These are phyloP conservation scores for Senna siamea DNA, from an alignment of 306 rosid species.

Conservation along the genomic window DNA sequence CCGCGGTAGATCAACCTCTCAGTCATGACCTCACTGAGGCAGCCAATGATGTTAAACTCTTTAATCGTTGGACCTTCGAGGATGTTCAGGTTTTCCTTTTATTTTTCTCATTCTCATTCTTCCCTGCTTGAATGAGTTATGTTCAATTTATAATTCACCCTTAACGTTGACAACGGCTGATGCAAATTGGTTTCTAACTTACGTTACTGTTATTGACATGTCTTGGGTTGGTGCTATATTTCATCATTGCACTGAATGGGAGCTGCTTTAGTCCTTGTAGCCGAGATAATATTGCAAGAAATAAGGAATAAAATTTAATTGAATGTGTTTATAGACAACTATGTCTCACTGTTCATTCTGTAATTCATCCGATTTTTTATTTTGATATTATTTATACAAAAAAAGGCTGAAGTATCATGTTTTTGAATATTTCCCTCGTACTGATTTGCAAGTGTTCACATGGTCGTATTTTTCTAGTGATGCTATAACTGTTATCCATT, in stretches of 20 bases:
- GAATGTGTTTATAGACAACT: background rate
- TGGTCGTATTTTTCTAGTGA: background rate
- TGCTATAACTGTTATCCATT: background rate
- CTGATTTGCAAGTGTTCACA: background rate
- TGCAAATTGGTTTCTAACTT: background rate
- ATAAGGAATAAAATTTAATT: too few species aligned
- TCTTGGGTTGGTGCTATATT: background rate
- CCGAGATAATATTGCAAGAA: too few species aligned
- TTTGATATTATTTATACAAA: background rate
- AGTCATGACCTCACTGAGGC: background rate
- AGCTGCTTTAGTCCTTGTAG: too few species aligned
- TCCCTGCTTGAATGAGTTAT: background rate
- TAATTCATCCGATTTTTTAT: background rate
- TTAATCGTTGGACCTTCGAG: constrained; percentile 42
- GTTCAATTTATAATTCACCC: background rate
- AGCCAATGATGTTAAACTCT: constrained; percentile 41
- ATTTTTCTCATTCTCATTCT: background rate
- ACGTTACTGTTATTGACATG: too few species aligned
- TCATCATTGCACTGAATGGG: too few species aligned
- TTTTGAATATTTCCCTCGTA: background rate
- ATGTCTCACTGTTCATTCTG: background rate
- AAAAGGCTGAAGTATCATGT: background rate
- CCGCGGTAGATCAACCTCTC: background rate
- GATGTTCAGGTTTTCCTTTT: constrained; percentile 33
- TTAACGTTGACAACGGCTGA: background rate